Evolutionary conservation across 164 flowering plant genomes (phyloP).

Genomic region (Tinospora cordifolia): DNA sequence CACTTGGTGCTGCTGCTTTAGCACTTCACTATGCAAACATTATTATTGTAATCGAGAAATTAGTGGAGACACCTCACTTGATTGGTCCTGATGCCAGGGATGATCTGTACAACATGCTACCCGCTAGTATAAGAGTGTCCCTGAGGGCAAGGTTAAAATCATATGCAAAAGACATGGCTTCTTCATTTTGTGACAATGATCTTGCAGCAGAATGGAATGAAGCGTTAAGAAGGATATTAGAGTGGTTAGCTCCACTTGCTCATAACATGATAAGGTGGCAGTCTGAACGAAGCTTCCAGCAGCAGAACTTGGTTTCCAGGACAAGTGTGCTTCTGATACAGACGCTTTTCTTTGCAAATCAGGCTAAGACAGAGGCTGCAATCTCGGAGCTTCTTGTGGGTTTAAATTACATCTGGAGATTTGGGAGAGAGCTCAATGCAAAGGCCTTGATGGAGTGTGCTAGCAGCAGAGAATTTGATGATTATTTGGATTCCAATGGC

Average conservation of each 20-base stretch:
- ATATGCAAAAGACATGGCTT: conserved; percentile 32
- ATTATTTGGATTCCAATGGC: conserved; percentile 28
- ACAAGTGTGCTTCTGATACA: conserved; percentile 72
- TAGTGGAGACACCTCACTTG: conserved; percentile 70
- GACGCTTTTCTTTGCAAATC: conserved; percentile 78
- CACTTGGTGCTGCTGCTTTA: conserved; percentile 79
- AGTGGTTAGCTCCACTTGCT: conserved; percentile 86
- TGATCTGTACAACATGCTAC: conserved; percentile 77
- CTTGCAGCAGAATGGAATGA: conserved; percentile 78
- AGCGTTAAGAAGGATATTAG: conserved; percentile 56
- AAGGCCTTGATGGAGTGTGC: conserved; percentile 48
- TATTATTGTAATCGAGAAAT: conserved; percentile 65
- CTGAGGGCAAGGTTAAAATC: conserved; percentile 63
- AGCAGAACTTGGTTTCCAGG: conserved; percentile 54
- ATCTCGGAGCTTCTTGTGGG: conserved; percentile 91
- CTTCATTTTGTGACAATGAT: conserved; percentile 39
- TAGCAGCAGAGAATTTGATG: conserved; percentile 42
- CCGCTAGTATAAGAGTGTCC: conserved; percentile 43
- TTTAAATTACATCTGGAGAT: conserved; percentile 79
- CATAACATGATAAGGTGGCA: conserved; percentile 91
- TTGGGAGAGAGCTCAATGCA: conserved; percentile 52
- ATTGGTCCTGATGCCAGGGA: conserved; percentile 83
- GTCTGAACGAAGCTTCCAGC: conserved; percentile 70
- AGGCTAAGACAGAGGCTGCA: conserved; percentile 67
- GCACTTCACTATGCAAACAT: conserved; percentile 82